Conservation (phyloP, 1,139 yeast species). For the Zhuliangozyma blackwelliae region DNA sequence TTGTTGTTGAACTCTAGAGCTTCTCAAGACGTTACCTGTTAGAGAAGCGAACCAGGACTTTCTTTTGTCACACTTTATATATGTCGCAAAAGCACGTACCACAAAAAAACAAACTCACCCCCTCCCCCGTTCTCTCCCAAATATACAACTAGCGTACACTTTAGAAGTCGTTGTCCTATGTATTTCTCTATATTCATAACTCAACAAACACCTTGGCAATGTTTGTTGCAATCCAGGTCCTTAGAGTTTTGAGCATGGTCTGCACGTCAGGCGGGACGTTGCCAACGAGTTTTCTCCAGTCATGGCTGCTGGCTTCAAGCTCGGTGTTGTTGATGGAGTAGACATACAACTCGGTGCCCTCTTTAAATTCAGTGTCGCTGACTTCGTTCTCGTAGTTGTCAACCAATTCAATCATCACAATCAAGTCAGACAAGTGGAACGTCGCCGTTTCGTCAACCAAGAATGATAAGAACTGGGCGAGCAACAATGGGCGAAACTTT, state of each 20-base stretch:
- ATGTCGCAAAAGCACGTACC: too few relatives aligned
- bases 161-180: too few relatives aligned
- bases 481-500: slow-evolving; percentile 48
- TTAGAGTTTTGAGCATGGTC: slow-evolving; percentile 18
- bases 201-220: slow-evolving; percentile 38
- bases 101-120: too few relatives aligned
- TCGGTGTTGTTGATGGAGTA: slow-evolving; percentile 25
- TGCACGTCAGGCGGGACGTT: slow-evolving; percentile 21
- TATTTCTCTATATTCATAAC: neutral
- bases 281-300: slow-evolving; percentile 32
- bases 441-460: slow-evolving; percentile 18
- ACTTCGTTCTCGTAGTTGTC: slow-evolving; percentile 41
- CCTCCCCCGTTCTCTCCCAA: too few relatives aligned
- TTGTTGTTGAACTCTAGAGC: slow-evolving; percentile 96
- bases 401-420: slow-evolving; percentile 44
- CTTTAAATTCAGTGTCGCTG: slow-evolving; percentile 19
- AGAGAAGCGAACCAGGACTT: slow-evolving; percentile 15
- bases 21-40: slow-evolving; percentile 83
- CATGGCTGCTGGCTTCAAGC: slow-evolving; percentile 14
- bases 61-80: too few relatives aligned
- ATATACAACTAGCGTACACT: too few relatives aligned
- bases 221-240: slow-evolving; percentile 31
- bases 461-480: slow-evolving; percentile 48
- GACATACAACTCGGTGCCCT: slow-evolving; percentile 30
- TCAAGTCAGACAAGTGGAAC: slow-evolving; percentile 41